These are phyloP conservation scores for Nemania abortiva DNA, from an alignment of 2,329 filamentous ascomycete species.

Conservation along the genomic window DNA sequence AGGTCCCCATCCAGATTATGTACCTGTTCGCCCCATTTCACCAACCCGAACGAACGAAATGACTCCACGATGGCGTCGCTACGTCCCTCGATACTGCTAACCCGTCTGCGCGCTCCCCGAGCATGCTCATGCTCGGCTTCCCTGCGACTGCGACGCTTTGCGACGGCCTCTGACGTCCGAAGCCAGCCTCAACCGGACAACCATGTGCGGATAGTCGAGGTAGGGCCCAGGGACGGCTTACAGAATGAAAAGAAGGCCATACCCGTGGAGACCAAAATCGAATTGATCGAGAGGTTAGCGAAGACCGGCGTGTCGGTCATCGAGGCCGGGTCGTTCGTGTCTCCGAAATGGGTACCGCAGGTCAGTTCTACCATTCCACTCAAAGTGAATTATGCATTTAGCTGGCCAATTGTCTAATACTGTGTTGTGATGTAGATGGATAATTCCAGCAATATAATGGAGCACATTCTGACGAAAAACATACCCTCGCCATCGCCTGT, in stretches of 20 bases:
- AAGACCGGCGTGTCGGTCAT: conserved; percentile 70
- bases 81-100: conserved; percentile 49
- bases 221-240: conserved; percentile 76
- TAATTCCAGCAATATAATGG: conserved; percentile 79
- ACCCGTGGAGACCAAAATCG: conserved; percentile 70
- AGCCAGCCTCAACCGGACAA: conserved; percentile 46
- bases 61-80: conserved; percentile 50
- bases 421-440: conserved; percentile 71
- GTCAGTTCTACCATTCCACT: conserved; percentile 52
- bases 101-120: conserved; percentile 42
- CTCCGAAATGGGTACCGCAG: conserved; percentile 76
- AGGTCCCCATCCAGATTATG: not conserved
- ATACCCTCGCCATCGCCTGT: conserved; percentile 67
- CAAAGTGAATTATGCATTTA: not conserved
- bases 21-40: conserved; percentile 1
- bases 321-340: conserved; percentile 76
- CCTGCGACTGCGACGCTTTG: conserved; percentile 43
- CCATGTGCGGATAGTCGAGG: conserved; percentile 68
- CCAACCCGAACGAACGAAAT: conserved; percentile 37
- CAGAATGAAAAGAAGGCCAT: conserved; percentile 75
- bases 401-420: conserved; percentile 31
- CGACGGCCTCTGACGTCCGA: conserved; percentile 50
- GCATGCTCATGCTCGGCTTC: conserved; percentile 34
- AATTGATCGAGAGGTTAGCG: conserved; percentile 69
- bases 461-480: conserved; percentile 72